Evolutionary conservation across 1,284 basidiomycete genomes (phyloP).

Genomic region (Amylostereum areolatum): DNA sequence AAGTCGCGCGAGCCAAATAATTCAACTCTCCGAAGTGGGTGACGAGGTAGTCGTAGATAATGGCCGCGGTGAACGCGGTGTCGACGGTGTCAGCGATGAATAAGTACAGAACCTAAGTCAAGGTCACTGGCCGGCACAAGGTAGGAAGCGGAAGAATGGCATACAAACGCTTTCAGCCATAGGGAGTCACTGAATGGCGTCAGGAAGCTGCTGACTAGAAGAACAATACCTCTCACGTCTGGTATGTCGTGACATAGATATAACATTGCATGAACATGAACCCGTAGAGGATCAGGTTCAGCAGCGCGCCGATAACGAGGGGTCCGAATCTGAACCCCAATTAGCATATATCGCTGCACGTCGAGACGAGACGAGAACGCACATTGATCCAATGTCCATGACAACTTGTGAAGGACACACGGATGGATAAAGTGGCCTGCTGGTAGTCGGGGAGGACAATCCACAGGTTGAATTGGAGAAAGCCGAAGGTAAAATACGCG

Average conservation of each 20-base stretch:
- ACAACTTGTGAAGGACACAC: background rate
- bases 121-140: background rate
- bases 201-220: too few relatives aligned
- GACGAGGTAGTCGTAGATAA: constrained; percentile 24
- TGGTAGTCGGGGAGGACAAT: background rate
- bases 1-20: background rate
- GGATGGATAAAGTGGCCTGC: background rate
- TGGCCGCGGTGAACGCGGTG: constrained; percentile 22
- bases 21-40: constrained; percentile 16
- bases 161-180: constrained; percentile 15
- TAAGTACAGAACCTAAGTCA: constrained; percentile 15
- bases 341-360: background rate
- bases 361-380: background rate
- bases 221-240: constrained; percentile 7
- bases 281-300: constrained; percentile 15
- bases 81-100: constrained; percentile 25
- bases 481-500: too few relatives aligned
- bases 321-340: constrained; percentile 11
- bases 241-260: constrained; percentile 14
- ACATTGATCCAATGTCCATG: constrained; percentile 5
- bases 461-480: background rate
- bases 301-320: constrained; percentile 12
- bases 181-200: constrained; percentile 9
- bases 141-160: background rate
- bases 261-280: constrained; percentile 16